Percentiles rank a stretch among this genome's conserved stretches.
Evolutionary conservation across 306 rosid genomes (phyloP).

Genomic region (Cicer pinnatifidum): DNA sequence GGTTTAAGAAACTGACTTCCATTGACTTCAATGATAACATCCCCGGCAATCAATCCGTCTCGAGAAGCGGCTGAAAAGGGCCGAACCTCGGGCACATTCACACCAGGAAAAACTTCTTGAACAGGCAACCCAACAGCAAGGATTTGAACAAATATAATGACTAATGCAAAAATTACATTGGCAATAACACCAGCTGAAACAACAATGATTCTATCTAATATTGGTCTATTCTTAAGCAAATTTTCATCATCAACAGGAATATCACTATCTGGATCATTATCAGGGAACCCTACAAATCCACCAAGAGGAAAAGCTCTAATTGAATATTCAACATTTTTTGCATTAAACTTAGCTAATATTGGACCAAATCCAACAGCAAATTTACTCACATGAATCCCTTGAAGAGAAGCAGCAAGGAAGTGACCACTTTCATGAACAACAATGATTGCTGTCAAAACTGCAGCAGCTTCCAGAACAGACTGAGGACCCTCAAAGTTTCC

Average conservation of each 20-base stretch:
- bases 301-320: conserved; percentile 96
- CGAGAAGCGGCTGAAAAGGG: conserved; percentile 92
- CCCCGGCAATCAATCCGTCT: conserved; percentile 84
- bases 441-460: conserved; percentile 85
- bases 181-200: conserved; percentile 98
- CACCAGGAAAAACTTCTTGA: conserved; percentile 90
- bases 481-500: conserved; percentile 84
- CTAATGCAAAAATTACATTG: conserved; percentile 77
- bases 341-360: conserved; percentile 81
- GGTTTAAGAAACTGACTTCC: conserved; percentile 70
- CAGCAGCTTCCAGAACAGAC: conserved; percentile 85
- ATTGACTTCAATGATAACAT: conserved; percentile 76
- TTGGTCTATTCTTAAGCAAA: conserved; percentile 92
- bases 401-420: conserved; percentile 92
- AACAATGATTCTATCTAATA: conserved; percentile 83
- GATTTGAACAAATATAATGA: conserved; percentile 85
- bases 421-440: conserved; percentile 98
- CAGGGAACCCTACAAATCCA: conserved; percentile 98
- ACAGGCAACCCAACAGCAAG: conserved; percentile 90
- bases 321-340: conserved; percentile 91
- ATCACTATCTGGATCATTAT: conserved; percentile 93
- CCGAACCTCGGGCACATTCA: conserved; percentile 81
- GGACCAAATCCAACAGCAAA: conserved; percentile 99
- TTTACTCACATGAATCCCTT: conserved; percentile 96
- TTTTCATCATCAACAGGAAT: conserved; percentile 86